Base-by-base conservation (phyloP, 192 early-diverging fungal genomes). In the Lobosporangium transversale region DNA sequence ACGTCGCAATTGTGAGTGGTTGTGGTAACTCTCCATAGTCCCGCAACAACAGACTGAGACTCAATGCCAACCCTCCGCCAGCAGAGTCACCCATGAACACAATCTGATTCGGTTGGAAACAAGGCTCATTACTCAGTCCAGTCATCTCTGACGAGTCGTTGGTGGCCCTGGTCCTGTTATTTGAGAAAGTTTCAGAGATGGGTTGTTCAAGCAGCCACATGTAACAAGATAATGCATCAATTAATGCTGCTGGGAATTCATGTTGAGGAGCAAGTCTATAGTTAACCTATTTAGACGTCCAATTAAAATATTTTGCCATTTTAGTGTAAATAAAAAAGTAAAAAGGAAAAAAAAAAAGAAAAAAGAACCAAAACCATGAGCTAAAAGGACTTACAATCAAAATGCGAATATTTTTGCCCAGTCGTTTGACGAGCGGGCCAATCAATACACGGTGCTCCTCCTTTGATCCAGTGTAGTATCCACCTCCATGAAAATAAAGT, bases 231-330 rank as follows among this genome's bases (percentile, higher is more conserved):
- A 95, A 66, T 53, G 89, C 89, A 76, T 97, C 95, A 45, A 91
- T 83, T 4, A 97, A 70, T 30, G 92, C 92, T 58, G 86, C 78
- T 15, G 96, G 96, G 67, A 93, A 97, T 12, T 87, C 84, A 43
- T 87, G 59, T 58, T 92, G 88, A 0, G 96, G 96, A 0, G 94
- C 88, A 12, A 96, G 76, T 4, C 94, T 84, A 73, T 97, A 97
- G 59, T 89, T 88, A 45, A 92, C 36, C 44, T 15, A 50, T 14
- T 15, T 32, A n/a, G 5, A 14, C 37, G 37, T 40, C 8, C 37
- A 40, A n/a, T n/a, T n/a, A n/a, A n/a, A n/a, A n/a, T n/a, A n/a
- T n/a, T n/a, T n/a, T n/a, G n/a, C n/a, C n/a, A n/a, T n/a, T n/a
- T n/a, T n/a, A n/a, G n/a, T n/a, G n/a, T n/a, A 51, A 24, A 51